A percentile compares a stretch with the other conserved stretches of the same genome.
phyloP scores from a whole-genome alignment of 2,329 filamentous ascomycete genomes.

The Colletotrichum sp. region DNA sequence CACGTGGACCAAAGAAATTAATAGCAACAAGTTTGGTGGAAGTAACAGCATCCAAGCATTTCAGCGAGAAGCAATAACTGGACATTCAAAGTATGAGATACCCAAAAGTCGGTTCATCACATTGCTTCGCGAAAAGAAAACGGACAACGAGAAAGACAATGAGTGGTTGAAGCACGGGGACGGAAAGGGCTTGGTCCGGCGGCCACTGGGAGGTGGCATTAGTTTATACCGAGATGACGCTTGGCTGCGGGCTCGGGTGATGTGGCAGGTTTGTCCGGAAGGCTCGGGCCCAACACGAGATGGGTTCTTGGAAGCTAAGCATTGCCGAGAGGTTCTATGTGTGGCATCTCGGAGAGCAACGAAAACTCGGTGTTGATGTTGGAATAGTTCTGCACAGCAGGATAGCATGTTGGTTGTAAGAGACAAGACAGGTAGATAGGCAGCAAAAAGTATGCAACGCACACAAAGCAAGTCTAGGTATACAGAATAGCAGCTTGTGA shows the following conservation, averaged over 20 bases:
- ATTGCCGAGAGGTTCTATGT: background rate
- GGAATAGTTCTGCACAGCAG: background rate
- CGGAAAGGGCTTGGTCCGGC: background rate
- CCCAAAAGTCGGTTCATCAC: slow-evolving; percentile 16
- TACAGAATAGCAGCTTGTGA: slow-evolving; percentile 3
- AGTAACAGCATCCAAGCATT: slow-evolving; percentile 1
- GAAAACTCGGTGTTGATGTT: background rate
- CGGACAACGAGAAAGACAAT: background rate
- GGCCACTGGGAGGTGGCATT: background rate
- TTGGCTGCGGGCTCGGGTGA: background rate
- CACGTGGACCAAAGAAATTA: background rate
- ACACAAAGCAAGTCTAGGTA: background rate
- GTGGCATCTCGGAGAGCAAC: background rate
- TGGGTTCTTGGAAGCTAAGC: background rate
- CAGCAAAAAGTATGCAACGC: background rate
- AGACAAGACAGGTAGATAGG: background rate
- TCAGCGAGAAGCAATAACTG: slow-evolving; percentile 4
- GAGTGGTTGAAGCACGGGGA: background rate
- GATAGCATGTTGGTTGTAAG: slow-evolving; percentile 1
- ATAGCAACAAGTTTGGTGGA: background rate
- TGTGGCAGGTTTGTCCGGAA: slow-evolving; percentile 1
- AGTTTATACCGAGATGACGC: background rate
- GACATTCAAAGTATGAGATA: slow-evolving; percentile 20
- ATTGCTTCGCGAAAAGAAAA: slow-evolving; percentile 12
- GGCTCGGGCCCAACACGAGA: background rate